A percentile compares a stretch with the other conserved stretches of the same genome.
Conservation (phyloP, 495 filamentous ascomycete species). For the Penicillium psychrofluorescens region DNA sequence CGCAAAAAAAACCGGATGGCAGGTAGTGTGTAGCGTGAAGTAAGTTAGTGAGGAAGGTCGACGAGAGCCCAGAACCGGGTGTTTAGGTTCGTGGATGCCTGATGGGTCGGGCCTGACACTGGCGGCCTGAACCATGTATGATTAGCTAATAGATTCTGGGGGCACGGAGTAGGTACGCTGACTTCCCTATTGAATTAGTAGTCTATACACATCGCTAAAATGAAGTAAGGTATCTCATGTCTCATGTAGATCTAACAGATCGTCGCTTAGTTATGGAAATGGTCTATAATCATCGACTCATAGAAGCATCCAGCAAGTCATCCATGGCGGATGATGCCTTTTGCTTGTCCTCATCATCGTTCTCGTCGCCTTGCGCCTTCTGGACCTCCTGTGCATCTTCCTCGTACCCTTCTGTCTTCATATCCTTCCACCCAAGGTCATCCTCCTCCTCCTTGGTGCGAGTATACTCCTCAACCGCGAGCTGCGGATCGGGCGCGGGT, state of each 20-base stretch:
- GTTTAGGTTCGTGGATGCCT: too few relatives aligned
- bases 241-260: background rate
- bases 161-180: too few relatives aligned
- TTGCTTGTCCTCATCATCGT: background rate
- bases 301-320: background rate
- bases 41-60: conserved; percentile 12
- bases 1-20: conserved; percentile 6
- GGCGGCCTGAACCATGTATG: too few relatives aligned
- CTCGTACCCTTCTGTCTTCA: conserved; percentile 80
- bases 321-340: background rate
- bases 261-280: background rate
- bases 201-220: background rate
- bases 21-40: conserved; percentile 13
- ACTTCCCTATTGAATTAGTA: too few relatives aligned
- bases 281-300: background rate
- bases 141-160: too few relatives aligned
- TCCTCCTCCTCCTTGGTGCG: conserved; percentile 82
- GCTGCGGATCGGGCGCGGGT: conserved; percentile 64
- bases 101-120: too few relatives aligned
- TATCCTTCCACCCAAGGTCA: conserved; percentile 75
- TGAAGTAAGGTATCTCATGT: background rate
- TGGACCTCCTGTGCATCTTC: conserved; percentile 27
- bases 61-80: conserved; percentile 7
- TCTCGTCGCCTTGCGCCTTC: background rate
- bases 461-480: conserved; percentile 73